A percentile compares a stretch with the other conserved stretches of the same genome.
These are phyloP conservation scores for Termitomyces sp. DNA, from an alignment of 768 basidiomycete genomes.

Conservation along the genomic window DNA sequence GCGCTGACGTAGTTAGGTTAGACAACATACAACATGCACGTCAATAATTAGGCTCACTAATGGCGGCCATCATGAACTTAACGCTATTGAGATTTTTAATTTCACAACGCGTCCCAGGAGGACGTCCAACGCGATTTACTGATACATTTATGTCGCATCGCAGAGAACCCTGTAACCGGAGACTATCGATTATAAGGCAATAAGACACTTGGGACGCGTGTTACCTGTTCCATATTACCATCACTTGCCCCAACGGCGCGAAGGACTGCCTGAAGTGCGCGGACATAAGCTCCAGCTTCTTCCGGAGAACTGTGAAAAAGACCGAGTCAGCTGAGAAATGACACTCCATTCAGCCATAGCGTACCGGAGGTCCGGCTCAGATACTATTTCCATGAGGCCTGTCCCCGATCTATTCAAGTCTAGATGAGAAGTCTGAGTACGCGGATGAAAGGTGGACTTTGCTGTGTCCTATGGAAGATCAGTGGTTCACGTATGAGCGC, in stretches of 20 bases:
- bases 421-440: slow-evolving; percentile 53
- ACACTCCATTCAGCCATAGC: slow-evolving; percentile 6
- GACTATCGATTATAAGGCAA: background rate
- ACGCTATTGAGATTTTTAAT: slow-evolving; percentile 97
- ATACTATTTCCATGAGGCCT: slow-evolving; percentile 94
- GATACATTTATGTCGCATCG: slow-evolving; percentile 97
- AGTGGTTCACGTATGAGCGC: background rate
- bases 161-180: slow-evolving; percentile 73
- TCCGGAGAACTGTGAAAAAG: slow-evolving; percentile 59
- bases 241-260: slow-evolving; percentile 86
- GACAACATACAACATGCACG: background rate
- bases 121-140: slow-evolving; percentile 61
- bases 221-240: slow-evolving; percentile 95
- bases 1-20: slow-evolving; percentile 41
- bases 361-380: slow-evolving; percentile 84
- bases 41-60: slow-evolving; percentile 49
- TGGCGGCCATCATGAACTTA: slow-evolving; percentile 79
- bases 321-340: slow-evolving; percentile 22
- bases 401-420: slow-evolving; percentile 91
- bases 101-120: slow-evolving; percentile 84
- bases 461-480: slow-evolving; percentile 71
- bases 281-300: slow-evolving; percentile 86
- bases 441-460: slow-evolving; percentile 67
- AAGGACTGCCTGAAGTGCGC: slow-evolving; percentile 75
- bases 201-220: background rate